A percentile compares a stretch with the other conserved stretches of the same genome.
These are phyloP conservation scores for Prunus armeniaca DNA, from an alignment of 306 rosid genomes.

Conservation along the genomic window DNA sequence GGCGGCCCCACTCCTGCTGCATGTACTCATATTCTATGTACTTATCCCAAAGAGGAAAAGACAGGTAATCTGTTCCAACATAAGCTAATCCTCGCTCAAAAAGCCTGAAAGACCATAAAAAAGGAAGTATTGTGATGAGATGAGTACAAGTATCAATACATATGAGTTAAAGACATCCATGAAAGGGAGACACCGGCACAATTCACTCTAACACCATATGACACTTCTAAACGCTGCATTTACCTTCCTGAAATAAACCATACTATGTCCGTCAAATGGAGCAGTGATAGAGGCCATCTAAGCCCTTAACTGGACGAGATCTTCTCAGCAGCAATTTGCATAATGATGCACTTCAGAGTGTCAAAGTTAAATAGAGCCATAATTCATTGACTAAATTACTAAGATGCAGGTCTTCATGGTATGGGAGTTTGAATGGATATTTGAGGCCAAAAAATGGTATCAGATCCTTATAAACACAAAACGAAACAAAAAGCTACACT, in stretches of 20 bases:
- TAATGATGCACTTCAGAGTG: slow-evolving; percentile 86
- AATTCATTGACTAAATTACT: slow-evolving; percentile 59
- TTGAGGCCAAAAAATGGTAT: slow-evolving; percentile 18
- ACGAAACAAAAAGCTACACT: slow-evolving; percentile 33
- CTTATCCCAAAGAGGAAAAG: slow-evolving; percentile 95
- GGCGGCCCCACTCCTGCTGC: slow-evolving; percentile 96
- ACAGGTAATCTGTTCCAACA: slow-evolving; percentile 96
- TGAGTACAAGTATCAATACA: slow-evolving; percentile 30
- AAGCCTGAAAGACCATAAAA: slow-evolving; percentile 67
- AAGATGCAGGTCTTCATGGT: slow-evolving; percentile 36
- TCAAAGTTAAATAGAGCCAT: slow-evolving; percentile 75
- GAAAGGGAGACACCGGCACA: slow-evolving; percentile 67
- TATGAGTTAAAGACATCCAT: slow-evolving; percentile 52
- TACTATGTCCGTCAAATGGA: slow-evolving; percentile 90
- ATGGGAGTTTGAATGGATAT: slow-evolving; percentile 28
- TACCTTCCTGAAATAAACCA: slow-evolving; percentile 98
- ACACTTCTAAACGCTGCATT: slow-evolving; percentile 98
- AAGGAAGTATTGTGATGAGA: slow-evolving; percentile 34
- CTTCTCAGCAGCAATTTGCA: slow-evolving; percentile 99
- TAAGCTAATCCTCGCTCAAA: slow-evolving; percentile 93
- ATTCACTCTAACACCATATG: slow-evolving; percentile 88
- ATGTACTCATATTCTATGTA: slow-evolving; percentile 94
- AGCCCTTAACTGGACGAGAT: slow-evolving; percentile 95
- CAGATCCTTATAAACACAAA: slow-evolving; percentile 8
- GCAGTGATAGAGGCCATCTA: slow-evolving; percentile 99